phyloP scores from a whole-genome alignment of 768 basidiomycete species.

The Suillus sp. region DNA sequence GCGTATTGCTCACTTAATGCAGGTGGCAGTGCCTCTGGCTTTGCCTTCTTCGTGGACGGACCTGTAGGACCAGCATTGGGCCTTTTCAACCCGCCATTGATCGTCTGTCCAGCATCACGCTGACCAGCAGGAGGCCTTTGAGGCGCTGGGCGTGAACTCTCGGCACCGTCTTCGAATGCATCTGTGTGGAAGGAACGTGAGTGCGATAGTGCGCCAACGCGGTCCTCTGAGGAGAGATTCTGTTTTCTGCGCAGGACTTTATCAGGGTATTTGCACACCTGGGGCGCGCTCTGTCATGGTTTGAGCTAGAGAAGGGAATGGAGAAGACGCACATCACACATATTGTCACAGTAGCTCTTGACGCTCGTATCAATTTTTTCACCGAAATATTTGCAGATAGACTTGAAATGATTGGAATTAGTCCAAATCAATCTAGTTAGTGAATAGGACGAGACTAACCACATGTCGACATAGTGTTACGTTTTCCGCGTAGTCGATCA shows the following conservation, averaged over 20 bases:
- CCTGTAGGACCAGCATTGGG: constrained; percentile 13
- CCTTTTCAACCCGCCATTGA: constrained; percentile 28
- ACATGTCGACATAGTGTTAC: constrained; percentile 67
- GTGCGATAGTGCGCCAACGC: constrained; percentile 26
- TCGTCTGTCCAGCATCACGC: neutral
- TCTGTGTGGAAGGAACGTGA: constrained; percentile 12
- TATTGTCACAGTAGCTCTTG: constrained; percentile 62
- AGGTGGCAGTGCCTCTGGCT: constrained; percentile 24
- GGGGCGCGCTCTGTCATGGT: constrained; percentile 3
- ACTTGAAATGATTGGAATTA: constrained; percentile 37
- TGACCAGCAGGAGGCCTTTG: neutral
- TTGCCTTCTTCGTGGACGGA: constrained; percentile 26
- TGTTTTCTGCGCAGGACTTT: constrained; percentile 53
- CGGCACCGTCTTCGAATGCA: neutral
- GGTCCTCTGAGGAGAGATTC: constrained; percentile 49
- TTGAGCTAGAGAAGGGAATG: neutral
- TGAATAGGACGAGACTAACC: constrained; percentile 41
- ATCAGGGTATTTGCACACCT: constrained; percentile 82
- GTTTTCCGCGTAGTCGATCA: constrained; percentile 60
- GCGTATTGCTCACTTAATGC: constrained; percentile 23
- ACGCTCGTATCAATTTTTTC: constrained; percentile 57
- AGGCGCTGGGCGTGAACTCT: neutral
- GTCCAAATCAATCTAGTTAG: neutral
- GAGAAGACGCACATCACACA: constrained; percentile 72
- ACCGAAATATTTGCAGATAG: constrained; percentile 81